Percentiles rank a stretch among this genome's conserved stretches.
Conservation (phyloP, 2,329 filamentous ascomycete species). For the Paracorniculantispora psalliotae region DNA sequence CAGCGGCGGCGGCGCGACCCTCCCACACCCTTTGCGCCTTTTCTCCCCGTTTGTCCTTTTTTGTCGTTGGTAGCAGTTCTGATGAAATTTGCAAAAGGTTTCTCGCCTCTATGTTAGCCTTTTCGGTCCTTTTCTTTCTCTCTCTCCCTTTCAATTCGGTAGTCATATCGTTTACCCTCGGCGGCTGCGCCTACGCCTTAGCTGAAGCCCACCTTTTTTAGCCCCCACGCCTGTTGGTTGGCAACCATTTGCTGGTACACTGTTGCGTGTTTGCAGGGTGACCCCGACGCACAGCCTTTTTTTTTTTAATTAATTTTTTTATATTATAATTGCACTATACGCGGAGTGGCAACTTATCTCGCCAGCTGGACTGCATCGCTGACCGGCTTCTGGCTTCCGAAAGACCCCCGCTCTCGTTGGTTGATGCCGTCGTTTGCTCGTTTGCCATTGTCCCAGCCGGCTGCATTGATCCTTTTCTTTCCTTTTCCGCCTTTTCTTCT, state of each 20-base stretch:
- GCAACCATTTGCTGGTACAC: not conserved
- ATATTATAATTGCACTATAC: not conserved
- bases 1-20: not conserved
- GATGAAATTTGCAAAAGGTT: not conserved
- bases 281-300: not conserved
- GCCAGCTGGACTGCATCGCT: constrained; percentile 3
- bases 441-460: not conserved
- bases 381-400: constrained; percentile 3
- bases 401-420: constrained; percentile 5
- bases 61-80: not conserved
- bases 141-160: not conserved
- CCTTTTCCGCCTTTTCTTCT: not conserved
- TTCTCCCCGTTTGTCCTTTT: not conserved
- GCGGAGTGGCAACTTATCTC: not conserved
- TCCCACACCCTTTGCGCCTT: not conserved
- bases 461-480: not conserved
- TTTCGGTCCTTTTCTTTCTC: not conserved
- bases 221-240: not conserved
- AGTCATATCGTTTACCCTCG: not conserved
- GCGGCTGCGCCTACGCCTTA: constrained; percentile 1
- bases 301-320: not conserved
- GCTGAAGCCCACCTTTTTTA: not conserved
- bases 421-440: constrained; percentile 4
- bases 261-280: not conserved
- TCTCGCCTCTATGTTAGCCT: not conserved